Conservation (phyloP, 306 rosid species). For the Prunus davidiana region DNA sequence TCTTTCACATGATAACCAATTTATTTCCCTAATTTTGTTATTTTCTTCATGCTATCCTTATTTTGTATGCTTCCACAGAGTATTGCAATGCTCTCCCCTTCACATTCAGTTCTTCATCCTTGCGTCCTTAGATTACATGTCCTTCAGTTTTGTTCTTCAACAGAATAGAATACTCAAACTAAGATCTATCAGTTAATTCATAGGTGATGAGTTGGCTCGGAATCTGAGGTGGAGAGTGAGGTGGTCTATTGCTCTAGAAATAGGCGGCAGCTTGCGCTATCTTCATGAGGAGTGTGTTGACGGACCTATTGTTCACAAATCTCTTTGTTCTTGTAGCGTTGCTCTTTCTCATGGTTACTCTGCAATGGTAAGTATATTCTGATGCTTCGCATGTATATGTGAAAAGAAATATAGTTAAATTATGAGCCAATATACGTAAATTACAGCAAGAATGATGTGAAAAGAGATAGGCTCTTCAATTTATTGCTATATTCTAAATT, state of each 20-base stretch:
- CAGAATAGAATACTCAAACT: neutral
- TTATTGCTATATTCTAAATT: neutral
- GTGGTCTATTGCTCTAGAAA: constrained; percentile 27
- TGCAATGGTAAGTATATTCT: constrained; percentile 18
- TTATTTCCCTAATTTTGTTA: neutral
- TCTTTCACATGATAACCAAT: neutral
- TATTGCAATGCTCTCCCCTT: neutral
- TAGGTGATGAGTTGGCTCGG: constrained; percentile 23
- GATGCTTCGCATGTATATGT: neutral
- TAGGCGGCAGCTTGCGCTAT: constrained; percentile 29
- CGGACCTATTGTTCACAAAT: constrained; percentile 24
- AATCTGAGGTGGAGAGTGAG: constrained; percentile 29
- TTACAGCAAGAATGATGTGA: no score
- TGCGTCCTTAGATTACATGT: neutral
- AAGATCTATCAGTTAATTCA: neutral
- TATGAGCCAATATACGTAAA: neutral
- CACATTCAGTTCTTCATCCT: neutral
- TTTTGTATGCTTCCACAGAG: neutral
- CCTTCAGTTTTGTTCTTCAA: neutral
- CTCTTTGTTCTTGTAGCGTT: neutral
- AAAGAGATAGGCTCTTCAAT: neutral
- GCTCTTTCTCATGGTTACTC: constrained; percentile 18
- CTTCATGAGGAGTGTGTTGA: constrained; percentile 36
- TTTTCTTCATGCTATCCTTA: neutral
- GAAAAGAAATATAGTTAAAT: neutral